Conservation (phyloP, 176 grass and related monocot genomes). For the Miscanthus lutarioriparius region DNA sequence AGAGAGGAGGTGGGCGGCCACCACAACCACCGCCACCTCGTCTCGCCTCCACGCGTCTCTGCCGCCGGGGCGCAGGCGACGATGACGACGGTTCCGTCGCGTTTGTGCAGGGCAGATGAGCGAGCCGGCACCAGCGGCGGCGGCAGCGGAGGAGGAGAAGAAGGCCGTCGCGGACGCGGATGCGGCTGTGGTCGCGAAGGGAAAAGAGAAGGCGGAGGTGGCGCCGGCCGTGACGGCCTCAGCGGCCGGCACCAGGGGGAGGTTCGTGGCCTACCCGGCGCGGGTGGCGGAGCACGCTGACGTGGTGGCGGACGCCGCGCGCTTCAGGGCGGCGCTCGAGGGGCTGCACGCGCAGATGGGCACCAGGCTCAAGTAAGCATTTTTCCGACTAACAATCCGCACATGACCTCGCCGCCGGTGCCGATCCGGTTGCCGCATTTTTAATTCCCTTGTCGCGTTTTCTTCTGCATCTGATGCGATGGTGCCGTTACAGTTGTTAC, state of each 20-base stretch:
- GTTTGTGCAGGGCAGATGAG: slow-evolving; percentile 55
- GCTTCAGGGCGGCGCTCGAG: slow-evolving; percentile 53
- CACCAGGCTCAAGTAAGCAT: slow-evolving; percentile 51
- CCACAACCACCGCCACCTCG: not conserved
- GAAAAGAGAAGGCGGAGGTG: slow-evolving; percentile 43
- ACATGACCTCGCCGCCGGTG: not conserved
- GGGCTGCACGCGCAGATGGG: slow-evolving; percentile 56
- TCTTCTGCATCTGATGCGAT: not conserved
- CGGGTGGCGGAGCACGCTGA: slow-evolving; percentile 31
- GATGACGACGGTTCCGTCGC: slow-evolving; percentile 38
- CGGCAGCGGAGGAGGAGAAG: not conserved
- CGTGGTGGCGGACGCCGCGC: slow-evolving; percentile 41
- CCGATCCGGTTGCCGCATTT: slow-evolving; percentile 36
- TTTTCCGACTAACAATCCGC: not conserved
- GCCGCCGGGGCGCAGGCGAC: not conserved
- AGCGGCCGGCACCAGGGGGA: not conserved
- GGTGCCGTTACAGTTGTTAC: slow-evolving; percentile 9
- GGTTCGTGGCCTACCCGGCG: slow-evolving; percentile 44
- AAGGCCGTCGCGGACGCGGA: not conserved
- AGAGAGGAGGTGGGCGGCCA: not conserved
- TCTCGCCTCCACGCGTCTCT: not conserved
- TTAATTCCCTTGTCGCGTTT: not conserved
- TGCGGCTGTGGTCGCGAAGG: slow-evolving; percentile 1
- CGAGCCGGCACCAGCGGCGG: not conserved
- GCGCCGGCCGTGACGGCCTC: not conserved